Base-by-base conservation (phyloP, 169 alveolate species). In the Eimeria maxima region DNA sequence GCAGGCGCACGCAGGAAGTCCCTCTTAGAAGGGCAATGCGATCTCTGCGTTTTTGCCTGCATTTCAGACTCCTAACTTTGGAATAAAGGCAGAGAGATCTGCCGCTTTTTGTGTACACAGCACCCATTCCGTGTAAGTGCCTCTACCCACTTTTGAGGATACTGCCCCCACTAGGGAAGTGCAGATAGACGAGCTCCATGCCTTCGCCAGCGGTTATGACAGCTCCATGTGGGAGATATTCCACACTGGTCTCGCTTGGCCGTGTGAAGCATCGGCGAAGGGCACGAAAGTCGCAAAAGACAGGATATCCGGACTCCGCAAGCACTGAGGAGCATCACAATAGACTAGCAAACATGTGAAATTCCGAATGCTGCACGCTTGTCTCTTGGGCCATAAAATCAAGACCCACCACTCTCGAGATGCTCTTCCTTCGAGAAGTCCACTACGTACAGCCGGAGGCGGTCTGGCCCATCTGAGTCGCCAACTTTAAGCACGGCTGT, bases 161-260 rank as follows among this genome's bases (percentile, higher is more conserved):
- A 18, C 94, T 87, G 47, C 94, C 84, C 65, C 83, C 94, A 42
- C 94, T 50, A 50, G 94, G 83, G 94, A 42, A 65, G 53, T 8
- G 63, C 65, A 87, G 33, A 87, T 87, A 87, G 69, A 60, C 20
- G 44, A 87, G 63, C 65, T 87, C 67, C 10, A 10, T 45, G 55
- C 94, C 94, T 0, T 67, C 16, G n/a, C 53, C 83, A 42, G 94
- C n/a, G 16, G 53, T 57, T 3, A 87, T 18, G 24, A 44, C 55
- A 3, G 78, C 69, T 8, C 16, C 20, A 27, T 87, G 83, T 8
- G 33, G 16, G 53, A 87, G 63, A 44, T 60, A 60, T 45, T 87
- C 91, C 38, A 57, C 55, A 33, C 57, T n/a, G 8, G 76, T 24
- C 29, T 60, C 81, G 47, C 69, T 74, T 18, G 53, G 33, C 42